These are phyloP conservation scores for Chrysoporthe cubensis DNA, from an alignment of 2,329 filamentous ascomycete species.

Conservation along the genomic window DNA sequence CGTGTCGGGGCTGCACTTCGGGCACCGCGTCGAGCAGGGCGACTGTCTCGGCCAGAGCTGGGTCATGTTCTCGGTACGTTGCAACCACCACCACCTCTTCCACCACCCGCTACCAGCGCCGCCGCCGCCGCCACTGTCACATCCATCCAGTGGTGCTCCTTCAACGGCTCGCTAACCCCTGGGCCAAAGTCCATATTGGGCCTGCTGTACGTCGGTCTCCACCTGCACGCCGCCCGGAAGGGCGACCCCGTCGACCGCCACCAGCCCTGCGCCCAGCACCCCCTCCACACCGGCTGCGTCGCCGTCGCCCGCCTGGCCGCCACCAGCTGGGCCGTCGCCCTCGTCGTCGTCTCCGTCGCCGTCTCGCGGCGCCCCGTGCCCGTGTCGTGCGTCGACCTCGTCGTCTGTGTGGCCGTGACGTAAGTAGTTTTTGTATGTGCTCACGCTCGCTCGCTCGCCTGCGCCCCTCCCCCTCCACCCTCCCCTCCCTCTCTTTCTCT, in stretches of 20 bases:
- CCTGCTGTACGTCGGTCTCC: slow-evolving; percentile 38
- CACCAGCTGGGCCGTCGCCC: slow-evolving; percentile 36
- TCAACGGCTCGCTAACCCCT: slow-evolving; percentile 15
- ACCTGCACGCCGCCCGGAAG: slow-evolving; percentile 35
- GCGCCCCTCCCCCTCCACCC: neutral
- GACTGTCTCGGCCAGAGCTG: slow-evolving; percentile 28
- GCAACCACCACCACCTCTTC: no score
- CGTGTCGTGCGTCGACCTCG: slow-evolving; percentile 34
- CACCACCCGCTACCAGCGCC: neutral
- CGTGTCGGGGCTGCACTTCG: slow-evolving; percentile 25
- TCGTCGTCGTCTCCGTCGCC: slow-evolving; percentile 36
- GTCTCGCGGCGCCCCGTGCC: slow-evolving; percentile 24
- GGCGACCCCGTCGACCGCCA: slow-evolving; percentile 31
- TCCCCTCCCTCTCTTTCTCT: neutral
- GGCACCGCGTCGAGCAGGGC: slow-evolving; percentile 12
- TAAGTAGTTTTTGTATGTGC: slow-evolving; percentile 24
- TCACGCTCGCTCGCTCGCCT: neutral
- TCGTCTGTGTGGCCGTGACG: slow-evolving; percentile 34
- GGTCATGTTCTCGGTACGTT: slow-evolving; percentile 29
- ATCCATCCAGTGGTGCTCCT: neutral
- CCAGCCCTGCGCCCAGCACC: slow-evolving; percentile 34
- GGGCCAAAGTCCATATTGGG: slow-evolving; percentile 36
- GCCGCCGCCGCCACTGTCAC: neutral
- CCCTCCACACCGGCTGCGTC: slow-evolving; percentile 38
- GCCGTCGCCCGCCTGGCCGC: slow-evolving; percentile 36